These are phyloP conservation scores for Fusarium lyarnte DNA, from an alignment of 2,329 filamentous ascomycete species.

Conservation along the genomic window DNA sequence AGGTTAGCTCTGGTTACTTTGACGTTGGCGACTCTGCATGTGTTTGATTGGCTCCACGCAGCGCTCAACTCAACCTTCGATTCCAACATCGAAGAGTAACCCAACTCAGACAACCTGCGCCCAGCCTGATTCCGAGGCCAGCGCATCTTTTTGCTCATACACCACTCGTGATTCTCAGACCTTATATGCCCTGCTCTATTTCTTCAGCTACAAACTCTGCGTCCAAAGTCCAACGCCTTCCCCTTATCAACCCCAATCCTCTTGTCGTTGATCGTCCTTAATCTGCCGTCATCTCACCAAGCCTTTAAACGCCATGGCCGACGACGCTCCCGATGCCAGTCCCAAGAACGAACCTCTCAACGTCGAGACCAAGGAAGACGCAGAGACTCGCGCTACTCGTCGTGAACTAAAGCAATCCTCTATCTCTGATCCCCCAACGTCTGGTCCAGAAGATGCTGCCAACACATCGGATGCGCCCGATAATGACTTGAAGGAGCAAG, in stretches of 20 bases:
- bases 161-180: not conserved
- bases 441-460: conserved; percentile 44
- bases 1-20: conserved; percentile 35
- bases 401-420: conserved; percentile 72
- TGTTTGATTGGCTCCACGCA: conserved; percentile 42
- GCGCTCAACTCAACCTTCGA: conserved; percentile 35
- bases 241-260: not conserved
- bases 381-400: conserved; percentile 70
- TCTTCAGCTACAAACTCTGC: not conserved
- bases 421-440: conserved; percentile 61
- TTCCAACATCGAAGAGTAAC: conserved; percentile 30
- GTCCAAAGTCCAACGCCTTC: not conserved
- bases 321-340: conserved; percentile 55
- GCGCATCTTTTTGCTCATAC: conserved; percentile 3
- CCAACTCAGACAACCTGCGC: conserved; percentile 34
- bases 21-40: conserved; percentile 31
- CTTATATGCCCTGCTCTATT: not conserved
- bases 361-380: conserved; percentile 62
- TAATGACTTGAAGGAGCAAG: conserved; percentile 57
- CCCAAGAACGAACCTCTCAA: conserved; percentile 49
- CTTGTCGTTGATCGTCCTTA: not conserved
- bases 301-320: conserved; percentile 52
- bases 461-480: conserved; percentile 47
- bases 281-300: conserved; percentile 30
- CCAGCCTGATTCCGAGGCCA: conserved; percentile 27